Evolutionary conservation across 768 basidiomycete genomes (phyloP).

Genomic region (Melanogaster broomeanus): DNA sequence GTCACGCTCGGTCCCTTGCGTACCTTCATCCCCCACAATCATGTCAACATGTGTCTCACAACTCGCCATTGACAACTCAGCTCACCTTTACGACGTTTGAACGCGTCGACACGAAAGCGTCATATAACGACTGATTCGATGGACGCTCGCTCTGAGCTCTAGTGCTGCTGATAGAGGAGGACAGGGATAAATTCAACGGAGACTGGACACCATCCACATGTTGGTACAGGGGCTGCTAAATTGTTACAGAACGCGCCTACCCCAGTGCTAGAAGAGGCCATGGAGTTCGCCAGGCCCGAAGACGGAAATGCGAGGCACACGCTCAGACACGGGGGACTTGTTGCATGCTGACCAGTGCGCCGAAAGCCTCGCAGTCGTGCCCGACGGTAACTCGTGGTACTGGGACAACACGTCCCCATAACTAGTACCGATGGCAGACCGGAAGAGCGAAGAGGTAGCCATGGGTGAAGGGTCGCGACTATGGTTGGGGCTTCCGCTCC

Average conservation of each 20-base stretch:
- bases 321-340: conserved; percentile 6
- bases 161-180: conserved; percentile 13
- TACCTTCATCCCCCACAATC: conserved; percentile 16
- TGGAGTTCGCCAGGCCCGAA: conserved; percentile 5
- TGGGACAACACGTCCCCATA: conserved; percentile 5
- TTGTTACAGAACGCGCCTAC: conserved; percentile 2
- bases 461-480: conserved; percentile 17
- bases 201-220: conserved; percentile 21
- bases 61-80: not conserved
- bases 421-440: not conserved
- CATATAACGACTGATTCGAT: conserved; percentile 18
- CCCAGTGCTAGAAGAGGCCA: not conserved
- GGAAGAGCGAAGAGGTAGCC: conserved; percentile 2
- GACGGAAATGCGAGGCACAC: not conserved
- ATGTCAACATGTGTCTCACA: not conserved
- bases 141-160: conserved; percentile 3
- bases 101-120: conserved; percentile 49
- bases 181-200: conserved; percentile 34
- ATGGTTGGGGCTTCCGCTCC: not conserved
- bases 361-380: not conserved
- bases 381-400: conserved; percentile 8
- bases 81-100: conserved; percentile 59
- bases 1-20: conserved; percentile 22
- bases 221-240: not conserved
- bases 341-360: conserved; percentile 3